These are phyloP conservation scores for Ligustrum vulgare DNA, from an alignment of 257 asterid species.

Conservation along the genomic window DNA sequence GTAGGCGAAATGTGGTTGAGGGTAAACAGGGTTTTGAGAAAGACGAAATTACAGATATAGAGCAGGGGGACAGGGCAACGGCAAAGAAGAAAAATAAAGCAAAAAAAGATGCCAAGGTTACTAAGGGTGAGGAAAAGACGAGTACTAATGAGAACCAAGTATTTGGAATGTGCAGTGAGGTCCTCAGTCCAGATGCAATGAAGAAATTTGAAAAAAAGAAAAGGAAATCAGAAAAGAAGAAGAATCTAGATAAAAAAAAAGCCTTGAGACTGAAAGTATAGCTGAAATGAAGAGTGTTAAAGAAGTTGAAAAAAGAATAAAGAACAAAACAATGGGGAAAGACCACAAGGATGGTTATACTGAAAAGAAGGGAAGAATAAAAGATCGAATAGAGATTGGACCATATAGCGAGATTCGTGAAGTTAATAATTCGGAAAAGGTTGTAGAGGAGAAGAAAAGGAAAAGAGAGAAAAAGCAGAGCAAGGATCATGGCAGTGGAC, in stretches of 20 bases:
- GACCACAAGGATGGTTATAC: constrained; percentile 11
- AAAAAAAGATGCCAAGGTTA: constrained; percentile 10
- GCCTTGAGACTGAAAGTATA: constrained; percentile 11
- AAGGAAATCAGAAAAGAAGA: constrained; percentile 24
- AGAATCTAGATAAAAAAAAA: background rate
- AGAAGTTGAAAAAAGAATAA: background rate
- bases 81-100: constrained; percentile 15
- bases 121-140: constrained; percentile 11
- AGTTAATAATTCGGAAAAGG: constrained; percentile 11
- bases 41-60: constrained; percentile 20
- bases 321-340: constrained; percentile 17
- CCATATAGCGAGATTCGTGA: background rate
- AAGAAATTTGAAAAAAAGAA: constrained; percentile 26
- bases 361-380: constrained; percentile 12
- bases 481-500: constrained; percentile 13
- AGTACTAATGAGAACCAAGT: constrained; percentile 10
- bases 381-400: constrained; percentile 14
- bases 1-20: background rate
- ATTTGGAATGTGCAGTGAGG: constrained; percentile 14
- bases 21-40: constrained; percentile 18
- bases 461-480: constrained; percentile 20
- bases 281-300: background rate
- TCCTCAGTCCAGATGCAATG: background rate
- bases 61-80: constrained; percentile 10
- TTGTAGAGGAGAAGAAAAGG: constrained; percentile 28